These are phyloP conservation scores for Diversispora eburnea DNA, from an alignment of 192 early-diverging fungal genomes.

Conservation along the genomic window DNA sequence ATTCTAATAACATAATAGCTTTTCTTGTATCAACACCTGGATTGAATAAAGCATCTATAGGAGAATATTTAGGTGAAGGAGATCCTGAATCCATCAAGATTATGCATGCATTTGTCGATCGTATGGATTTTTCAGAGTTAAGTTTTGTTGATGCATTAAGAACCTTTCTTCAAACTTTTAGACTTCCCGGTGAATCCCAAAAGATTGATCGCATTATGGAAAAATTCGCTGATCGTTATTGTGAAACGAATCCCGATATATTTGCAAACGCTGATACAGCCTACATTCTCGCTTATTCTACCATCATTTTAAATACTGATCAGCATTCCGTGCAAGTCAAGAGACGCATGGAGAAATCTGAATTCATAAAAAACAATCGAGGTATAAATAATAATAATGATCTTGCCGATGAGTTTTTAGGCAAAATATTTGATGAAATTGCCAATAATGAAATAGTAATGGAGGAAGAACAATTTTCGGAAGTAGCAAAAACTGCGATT, in stretches of 20 bases:
- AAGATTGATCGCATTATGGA: conserved; percentile 96
- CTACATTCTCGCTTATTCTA: conserved; percentile 89
- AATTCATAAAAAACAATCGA: conserved; percentile 89
- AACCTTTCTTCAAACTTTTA: conserved; percentile 81
- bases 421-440: conserved; percentile 81
- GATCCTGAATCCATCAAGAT: conserved; percentile 87
- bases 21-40: conserved; percentile 75
- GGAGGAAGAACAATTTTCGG: conserved; percentile 75
- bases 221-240: conserved; percentile 91
- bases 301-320: conserved; percentile 93
- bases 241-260: conserved; percentile 73
- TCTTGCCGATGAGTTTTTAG: conserved; percentile 70
- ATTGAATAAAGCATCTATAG: conserved; percentile 82
- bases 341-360: conserved; percentile 78
- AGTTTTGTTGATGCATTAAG: conserved; percentile 81
- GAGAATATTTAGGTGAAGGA: conserved; percentile 90
- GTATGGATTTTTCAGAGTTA: conserved; percentile 70
- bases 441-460: conserved; percentile 83
- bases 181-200: conserved; percentile 90
- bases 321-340: conserved; percentile 85
- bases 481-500: conserved; percentile 36
- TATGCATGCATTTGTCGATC: conserved; percentile 93
- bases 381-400: conserved; percentile 91
- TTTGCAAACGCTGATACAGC: conserved; percentile 92
- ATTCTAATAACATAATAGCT: conserved; percentile 68